Base-by-base conservation (phyloP, 2,329 filamentous ascomycete species). In the Hypoxylon sp. region DNA sequence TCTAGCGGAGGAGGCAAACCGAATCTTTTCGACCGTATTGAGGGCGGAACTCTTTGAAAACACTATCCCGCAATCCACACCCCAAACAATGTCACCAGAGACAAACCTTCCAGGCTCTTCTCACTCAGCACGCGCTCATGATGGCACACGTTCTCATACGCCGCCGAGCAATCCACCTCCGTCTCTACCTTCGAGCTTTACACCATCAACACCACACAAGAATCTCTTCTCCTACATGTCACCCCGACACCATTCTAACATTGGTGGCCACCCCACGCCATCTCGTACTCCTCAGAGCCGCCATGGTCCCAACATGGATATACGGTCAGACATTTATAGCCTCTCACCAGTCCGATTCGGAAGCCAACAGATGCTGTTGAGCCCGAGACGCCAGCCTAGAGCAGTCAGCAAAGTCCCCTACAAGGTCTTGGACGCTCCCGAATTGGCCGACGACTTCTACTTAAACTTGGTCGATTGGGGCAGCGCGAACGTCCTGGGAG, bases 401-500 rank as follows among this genome's bases (percentile, higher is more conserved):
- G 91, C 93, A 28, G 93, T 99, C 18, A 95, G 93, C 78, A 98
- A 98, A 78, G 95, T 98, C 0, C 96, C 96, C 0, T 99, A 96
- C 80, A 99, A 99, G 79, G 96, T 99, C 1, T 84, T 99, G 8
- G 96, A 99, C 81, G 96, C 96, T 0, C 96, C 96, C 1, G 96
- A 98, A 76, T 82, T 99, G 46, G 94, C 95, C 26, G 96, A 99
- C 74, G 96, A 99, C 76, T 99, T 98, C 78, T 99, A 99, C 74
- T 84, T 99, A 33, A 99, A 99, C 74, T 82, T 99, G 24, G 95
- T 99, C 2, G 96, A 99, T 75, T 99, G 96, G 96, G 96, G 96
- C 44, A 96, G 93, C 73, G 93, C 92, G 71, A 97, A 98, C 77
- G 91, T 97, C 7, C 84, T 99, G 9, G 96, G 95, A 5, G 96